phyloP scores from a whole-genome alignment of 1,139 yeast genomes.

The Candida freyschussii region DNA sequence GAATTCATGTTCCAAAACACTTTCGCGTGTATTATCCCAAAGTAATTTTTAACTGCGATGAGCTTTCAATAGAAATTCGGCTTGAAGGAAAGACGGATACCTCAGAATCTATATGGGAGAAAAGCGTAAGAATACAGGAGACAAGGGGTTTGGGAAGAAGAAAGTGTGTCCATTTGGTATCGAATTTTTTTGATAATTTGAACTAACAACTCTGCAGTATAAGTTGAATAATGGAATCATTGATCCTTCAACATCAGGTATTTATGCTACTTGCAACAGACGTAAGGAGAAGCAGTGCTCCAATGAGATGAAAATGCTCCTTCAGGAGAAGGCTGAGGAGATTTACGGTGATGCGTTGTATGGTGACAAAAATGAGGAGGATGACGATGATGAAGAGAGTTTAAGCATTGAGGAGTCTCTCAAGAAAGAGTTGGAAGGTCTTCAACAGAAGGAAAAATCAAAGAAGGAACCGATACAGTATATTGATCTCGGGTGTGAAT shows the following conservation, averaged over 20 bases:
- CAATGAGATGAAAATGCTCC: constrained; percentile 61
- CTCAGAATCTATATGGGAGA: no score
- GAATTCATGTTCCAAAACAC: no score
- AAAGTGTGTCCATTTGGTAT: constrained; percentile 4
- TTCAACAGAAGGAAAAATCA: constrained; percentile 22
- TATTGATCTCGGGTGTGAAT: constrained; percentile 74
- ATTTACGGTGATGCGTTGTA: constrained; percentile 42
- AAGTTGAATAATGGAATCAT: constrained; percentile 43
- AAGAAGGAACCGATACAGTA: constrained; percentile 52
- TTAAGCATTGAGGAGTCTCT: constrained; percentile 73
- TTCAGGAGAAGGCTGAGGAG: constrained; percentile 54
- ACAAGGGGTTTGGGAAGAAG: constrained; percentile 9
- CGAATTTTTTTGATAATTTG: not conserved
- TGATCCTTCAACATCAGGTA: constrained; percentile 80
- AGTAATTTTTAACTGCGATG: no score
- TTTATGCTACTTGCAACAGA: constrained; percentile 81
- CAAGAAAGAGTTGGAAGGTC: constrained; percentile 57
- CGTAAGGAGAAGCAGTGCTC: constrained; percentile 73
- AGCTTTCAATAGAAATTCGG: no score
- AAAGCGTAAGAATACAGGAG: constrained; percentile 8
- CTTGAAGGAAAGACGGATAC: no score
- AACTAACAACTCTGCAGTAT: constrained; percentile 24
- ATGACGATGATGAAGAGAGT: constrained; percentile 32
- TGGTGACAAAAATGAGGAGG: constrained; percentile 29
- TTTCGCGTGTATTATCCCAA: no score